Evolutionary conservation across 2,329 filamentous ascomycete species (phyloP), one percentile per base, ranked within the genome.

Genomic region (Apiospora saccharicola): DNA sequence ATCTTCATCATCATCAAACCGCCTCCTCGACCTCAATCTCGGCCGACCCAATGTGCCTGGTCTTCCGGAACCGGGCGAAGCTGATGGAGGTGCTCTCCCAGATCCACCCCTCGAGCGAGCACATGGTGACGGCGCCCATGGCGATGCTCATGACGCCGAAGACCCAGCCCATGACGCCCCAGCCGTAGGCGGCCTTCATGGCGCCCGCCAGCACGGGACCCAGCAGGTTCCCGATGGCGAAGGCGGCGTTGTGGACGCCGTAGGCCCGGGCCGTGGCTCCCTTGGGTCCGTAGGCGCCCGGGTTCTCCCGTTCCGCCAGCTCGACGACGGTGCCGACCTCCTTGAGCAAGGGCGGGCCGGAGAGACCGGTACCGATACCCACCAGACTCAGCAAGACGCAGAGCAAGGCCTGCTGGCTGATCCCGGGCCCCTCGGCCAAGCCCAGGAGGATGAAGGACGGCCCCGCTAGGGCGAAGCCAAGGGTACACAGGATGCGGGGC

Each of bases 181-280:
- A 69, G 44, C 67, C 47, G 44, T 37, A 34, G 12, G 44, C 67
- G 19, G 43, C 67, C 30, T 69, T 69, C 26, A 69, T 37, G 7
- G 34, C 43, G 34, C 67, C 67, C 13, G 67, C 67, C 26, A 69
- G 44, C 44, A 69, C n/a, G 34, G 67, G 67, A 2, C 67, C 67
- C 19, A 69, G 26, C 10, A 69, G 67, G 26, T 69, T 69, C 8
- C 67, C 67, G 26, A 49, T 41, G 44, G 67, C 67, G 47, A 69
- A 69, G 19, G 67, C 67, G 67, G 67, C 67, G 16, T 69, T 69
- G 67, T 69, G 67, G 5, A 69, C 67, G 19, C 67, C 67, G 44
- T 69, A 69, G 4, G 67, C 67, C 26, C 67, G 26, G 6, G 67
- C 67, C 22, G 67, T 69, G 4, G 67, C 44, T 16, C 67, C 67